A percentile compares a stretch with the other conserved stretches of the same genome.
These are phyloP conservation scores for Lactarius psammicola DNA, from an alignment of 768 basidiomycete genomes.

Conservation along the genomic window DNA sequence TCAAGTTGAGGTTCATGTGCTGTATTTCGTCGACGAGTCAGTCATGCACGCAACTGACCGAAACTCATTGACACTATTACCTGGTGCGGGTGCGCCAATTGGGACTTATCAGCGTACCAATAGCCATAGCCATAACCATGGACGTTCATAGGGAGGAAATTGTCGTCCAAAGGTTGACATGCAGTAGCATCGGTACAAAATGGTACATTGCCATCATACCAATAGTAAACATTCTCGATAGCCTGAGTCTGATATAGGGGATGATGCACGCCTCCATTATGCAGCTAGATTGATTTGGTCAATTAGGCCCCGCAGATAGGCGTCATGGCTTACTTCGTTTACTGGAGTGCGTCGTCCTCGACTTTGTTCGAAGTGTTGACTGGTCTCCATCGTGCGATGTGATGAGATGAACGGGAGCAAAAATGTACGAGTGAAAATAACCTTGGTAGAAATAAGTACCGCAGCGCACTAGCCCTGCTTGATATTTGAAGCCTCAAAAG, in stretches of 20 bases:
- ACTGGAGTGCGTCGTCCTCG: not conserved
- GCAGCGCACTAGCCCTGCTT: not conserved
- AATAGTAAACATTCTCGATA: slow-evolving; percentile 23
- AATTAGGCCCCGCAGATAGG: slow-evolving; percentile 16
- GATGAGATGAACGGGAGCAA: not conserved
- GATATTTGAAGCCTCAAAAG: slow-evolving; percentile 24
- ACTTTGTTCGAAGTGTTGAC: slow-evolving; percentile 1
- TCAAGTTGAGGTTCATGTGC: slow-evolving; percentile 4
- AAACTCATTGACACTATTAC: not conserved
- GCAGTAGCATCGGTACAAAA: slow-evolving; percentile 18
- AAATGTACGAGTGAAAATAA: not conserved
- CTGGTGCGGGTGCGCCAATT: slow-evolving; percentile 7
- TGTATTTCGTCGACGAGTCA: slow-evolving; percentile 7
- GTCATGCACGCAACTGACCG: not conserved
- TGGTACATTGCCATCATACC: slow-evolving; percentile 24
- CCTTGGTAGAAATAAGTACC: slow-evolving; percentile 8
- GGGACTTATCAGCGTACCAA: slow-evolving; percentile 5
- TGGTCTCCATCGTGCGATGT: slow-evolving; percentile 10
- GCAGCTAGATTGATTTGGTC: slow-evolving; percentile 22
- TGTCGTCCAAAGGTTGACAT: slow-evolving; percentile 20
- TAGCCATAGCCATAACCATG: not conserved
- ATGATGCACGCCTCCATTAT: slow-evolving; percentile 13
- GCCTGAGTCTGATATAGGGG: slow-evolving; percentile 13
- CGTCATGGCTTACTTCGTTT: slow-evolving; percentile 14
- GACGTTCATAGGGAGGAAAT: slow-evolving; percentile 6